These are phyloP conservation scores for Olyra latifolia DNA, from an alignment of 176 grass and related monocot genomes.

Conservation along the genomic window DNA sequence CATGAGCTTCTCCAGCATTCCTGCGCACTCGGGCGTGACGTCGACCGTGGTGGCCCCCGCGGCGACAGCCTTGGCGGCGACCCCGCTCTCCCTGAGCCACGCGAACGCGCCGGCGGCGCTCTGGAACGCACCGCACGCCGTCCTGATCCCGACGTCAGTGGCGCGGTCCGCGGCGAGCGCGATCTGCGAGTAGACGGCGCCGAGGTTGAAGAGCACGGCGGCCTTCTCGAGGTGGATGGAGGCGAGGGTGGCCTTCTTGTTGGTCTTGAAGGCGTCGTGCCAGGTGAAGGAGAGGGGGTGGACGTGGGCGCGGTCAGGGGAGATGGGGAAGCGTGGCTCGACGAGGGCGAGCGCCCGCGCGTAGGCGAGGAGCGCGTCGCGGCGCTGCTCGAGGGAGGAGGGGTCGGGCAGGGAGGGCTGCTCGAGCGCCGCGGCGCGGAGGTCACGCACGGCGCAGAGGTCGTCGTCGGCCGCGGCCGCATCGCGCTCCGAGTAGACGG, in stretches of 20 bases:
- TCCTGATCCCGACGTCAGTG: conserved; percentile 71
- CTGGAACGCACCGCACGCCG: conserved; percentile 84
- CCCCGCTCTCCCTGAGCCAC: conserved; percentile 69
- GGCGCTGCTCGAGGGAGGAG: conserved; percentile 71
- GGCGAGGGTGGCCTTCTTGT: conserved; percentile 62
- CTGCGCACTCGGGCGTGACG: conserved; percentile 76
- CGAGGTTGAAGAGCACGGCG: conserved; percentile 85
- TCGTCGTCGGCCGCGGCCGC: conserved; percentile 85
- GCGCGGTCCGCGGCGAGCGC: conserved; percentile 76
- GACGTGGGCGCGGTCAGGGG: conserved; percentile 72
- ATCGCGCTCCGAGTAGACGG: conserved; percentile 83
- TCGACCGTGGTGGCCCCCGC: conserved; percentile 76
- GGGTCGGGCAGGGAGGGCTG: conserved; percentile 44
- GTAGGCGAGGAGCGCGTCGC: conserved; percentile 78
- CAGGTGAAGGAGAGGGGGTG: conserved; percentile 88
- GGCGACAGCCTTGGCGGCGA: conserved; percentile 70
- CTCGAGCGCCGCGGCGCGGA: conserved; percentile 66
- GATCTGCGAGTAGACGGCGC: conserved; percentile 88
- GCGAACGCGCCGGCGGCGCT: conserved; percentile 76
- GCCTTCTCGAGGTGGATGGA: conserved; percentile 89
- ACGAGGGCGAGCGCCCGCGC: conserved; percentile 71
- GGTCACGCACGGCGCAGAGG: conserved; percentile 65
- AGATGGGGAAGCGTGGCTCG: conserved; percentile 93
- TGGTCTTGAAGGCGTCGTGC: conserved; percentile 84
- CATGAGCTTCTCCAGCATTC: conserved; percentile 95